Percentiles rank a stretch among this genome's conserved stretches.
These are phyloP conservation scores for Aspergillus jensenii DNA, from an alignment of 2,329 filamentous ascomycete species.

Conservation along the genomic window DNA sequence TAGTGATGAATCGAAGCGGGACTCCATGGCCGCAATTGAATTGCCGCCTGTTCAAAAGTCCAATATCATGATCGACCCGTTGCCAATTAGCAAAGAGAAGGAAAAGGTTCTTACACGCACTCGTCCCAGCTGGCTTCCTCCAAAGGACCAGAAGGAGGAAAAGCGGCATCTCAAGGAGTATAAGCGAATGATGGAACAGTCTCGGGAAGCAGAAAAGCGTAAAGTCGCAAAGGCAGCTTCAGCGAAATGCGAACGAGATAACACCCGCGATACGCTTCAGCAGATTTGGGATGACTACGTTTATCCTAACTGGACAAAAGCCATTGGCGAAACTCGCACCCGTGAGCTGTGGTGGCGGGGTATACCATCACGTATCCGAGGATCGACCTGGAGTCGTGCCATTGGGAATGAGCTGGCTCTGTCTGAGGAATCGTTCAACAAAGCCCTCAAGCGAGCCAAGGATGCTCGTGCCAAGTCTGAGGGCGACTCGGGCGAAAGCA, in stretches of 20 bases:
- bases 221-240: slow-evolving; percentile 49
- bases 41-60: slow-evolving; percentile 63
- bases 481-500: slow-evolving; percentile 42
- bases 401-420: slow-evolving; percentile 63
- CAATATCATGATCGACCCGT: slow-evolving; percentile 64
- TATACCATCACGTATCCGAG: slow-evolving; percentile 56
- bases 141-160: slow-evolving; percentile 82
- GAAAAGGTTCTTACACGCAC: slow-evolving; percentile 64
- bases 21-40: slow-evolving; percentile 43
- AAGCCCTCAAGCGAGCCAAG: slow-evolving; percentile 57
- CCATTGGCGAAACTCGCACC: slow-evolving; percentile 54
- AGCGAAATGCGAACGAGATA: slow-evolving; percentile 50
- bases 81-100: slow-evolving; percentile 67
- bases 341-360: slow-evolving; percentile 67
- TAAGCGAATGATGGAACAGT: slow-evolving; percentile 64
- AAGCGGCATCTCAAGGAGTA: slow-evolving; percentile 77
- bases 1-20: slow-evolving; percentile 39
- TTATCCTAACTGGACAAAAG: slow-evolving; percentile 58
- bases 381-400: slow-evolving; percentile 59
- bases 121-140: slow-evolving; percentile 67
- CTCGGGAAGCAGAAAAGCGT: slow-evolving; percentile 57
- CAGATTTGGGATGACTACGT: slow-evolving; percentile 64
- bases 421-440: slow-evolving; percentile 55
- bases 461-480: slow-evolving; percentile 46
- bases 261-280: slow-evolving; percentile 54